Percentiles rank a stretch among this genome's conserved stretches.
phyloP scores from a whole-genome alignment of 1,139 yeast species.

The Spencermartinsiella ligniputridi region DNA sequence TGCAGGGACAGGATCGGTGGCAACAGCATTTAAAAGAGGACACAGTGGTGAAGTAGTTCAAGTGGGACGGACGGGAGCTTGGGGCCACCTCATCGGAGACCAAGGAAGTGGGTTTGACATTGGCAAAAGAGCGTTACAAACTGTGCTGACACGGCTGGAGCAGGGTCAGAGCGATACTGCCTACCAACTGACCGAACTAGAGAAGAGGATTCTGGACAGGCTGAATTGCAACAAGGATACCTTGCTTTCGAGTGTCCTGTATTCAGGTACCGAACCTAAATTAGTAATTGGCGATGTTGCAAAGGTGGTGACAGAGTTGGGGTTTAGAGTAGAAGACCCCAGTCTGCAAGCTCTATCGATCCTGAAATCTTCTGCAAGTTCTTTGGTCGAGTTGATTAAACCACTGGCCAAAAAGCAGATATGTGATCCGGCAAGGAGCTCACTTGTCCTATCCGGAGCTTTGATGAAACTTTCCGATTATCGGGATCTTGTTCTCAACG shows the following conservation, averaged over 20 bases:
- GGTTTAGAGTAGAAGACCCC: not conserved
- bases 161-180: not conserved
- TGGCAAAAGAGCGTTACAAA: conserved; percentile 14
- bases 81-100: conserved; percentile 19
- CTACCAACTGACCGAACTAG: not conserved
- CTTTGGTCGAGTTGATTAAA: not conserved
- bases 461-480: not conserved
- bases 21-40: conserved; percentile 11
- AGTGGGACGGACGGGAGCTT: conserved; percentile 17
- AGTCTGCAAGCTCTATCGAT: not conserved
- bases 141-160: conserved; percentile 2
- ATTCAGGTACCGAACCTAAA: not conserved
- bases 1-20: conserved; percentile 22
- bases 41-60: not conserved
- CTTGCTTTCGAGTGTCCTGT: not conserved
- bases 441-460: conserved; percentile 1
- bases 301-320: not conserved
- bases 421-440: not conserved
- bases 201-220: not conserved
- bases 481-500: not conserved
- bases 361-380: not conserved
- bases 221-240: not conserved
- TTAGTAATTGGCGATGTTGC: not conserved
- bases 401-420: not conserved
- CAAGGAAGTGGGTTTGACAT: conserved; percentile 21